Evolutionary conservation across 106 monocot genomes (phyloP).

Genomic region (Dendrobium chrysotoxum): DNA sequence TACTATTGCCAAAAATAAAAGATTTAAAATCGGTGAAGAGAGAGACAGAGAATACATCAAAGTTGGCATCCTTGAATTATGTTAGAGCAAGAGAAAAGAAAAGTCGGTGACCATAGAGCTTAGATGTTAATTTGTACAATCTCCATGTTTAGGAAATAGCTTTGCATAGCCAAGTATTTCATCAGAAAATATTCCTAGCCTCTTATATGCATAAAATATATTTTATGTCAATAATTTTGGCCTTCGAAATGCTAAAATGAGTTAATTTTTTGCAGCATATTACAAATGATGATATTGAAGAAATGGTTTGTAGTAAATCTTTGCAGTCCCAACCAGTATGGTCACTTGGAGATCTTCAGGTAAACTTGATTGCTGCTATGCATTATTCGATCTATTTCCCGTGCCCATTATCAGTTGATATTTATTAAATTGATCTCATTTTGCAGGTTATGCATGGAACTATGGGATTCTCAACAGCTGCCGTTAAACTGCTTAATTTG

Average conservation of each 20-base stretch:
- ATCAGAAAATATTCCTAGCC: neutral
- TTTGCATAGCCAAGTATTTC: neutral
- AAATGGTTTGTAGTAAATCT: constrained; percentile 30
- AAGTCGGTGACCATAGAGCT: neutral
- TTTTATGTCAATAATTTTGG: neutral
- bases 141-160: neutral
- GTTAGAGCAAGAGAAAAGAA: too few relatives aligned
- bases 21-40: too few relatives aligned
- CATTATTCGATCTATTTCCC: neutral
- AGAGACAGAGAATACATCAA: too few relatives aligned
- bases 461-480: constrained; percentile 72
- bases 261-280: constrained; percentile 34
- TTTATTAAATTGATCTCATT: neutral
- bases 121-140: neutral
- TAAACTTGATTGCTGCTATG: neutral
- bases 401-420: neutral
- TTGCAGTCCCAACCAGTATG: constrained; percentile 22
- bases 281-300: constrained; percentile 74
- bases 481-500: constrained; percentile 56
- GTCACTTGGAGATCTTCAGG: constrained; percentile 78
- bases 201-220: neutral
- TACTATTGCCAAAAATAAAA: too few relatives aligned
- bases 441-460: constrained; percentile 70
- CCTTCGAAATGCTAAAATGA: neutral
- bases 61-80: too few relatives aligned